phyloP scores from a whole-genome alignment of 2,329 filamentous ascomycete genomes.

The Fonsecaea monophora region DNA sequence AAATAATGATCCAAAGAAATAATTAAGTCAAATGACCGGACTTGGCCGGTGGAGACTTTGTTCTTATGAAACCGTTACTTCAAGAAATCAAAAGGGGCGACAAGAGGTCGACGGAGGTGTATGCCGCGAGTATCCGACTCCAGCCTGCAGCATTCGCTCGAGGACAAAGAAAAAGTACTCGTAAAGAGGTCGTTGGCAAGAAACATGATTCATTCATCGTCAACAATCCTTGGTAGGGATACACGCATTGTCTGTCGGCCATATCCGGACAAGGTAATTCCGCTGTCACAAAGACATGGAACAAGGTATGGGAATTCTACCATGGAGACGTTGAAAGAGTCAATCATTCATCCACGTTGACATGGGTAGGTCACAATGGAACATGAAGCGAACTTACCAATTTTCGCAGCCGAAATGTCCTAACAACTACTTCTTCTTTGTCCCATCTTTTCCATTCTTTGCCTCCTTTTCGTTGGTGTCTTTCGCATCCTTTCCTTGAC shows the following conservation, averaged over 20 bases:
- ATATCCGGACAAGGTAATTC: neutral
- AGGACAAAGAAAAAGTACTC: neutral
- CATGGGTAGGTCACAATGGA: neutral
- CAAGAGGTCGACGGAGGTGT: neutral
- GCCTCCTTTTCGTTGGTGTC: constrained; percentile 7
- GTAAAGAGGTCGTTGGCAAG: neutral
- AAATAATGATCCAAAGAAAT: neutral
- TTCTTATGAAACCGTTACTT: constrained; percentile 1
- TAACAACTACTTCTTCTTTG: neutral
- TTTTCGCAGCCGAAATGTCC: neutral
- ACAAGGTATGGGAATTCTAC: neutral
- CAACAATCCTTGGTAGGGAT: neutral
- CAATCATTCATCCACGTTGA: neutral
- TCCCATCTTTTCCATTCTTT: constrained; percentile 11
- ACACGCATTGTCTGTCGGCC: neutral
- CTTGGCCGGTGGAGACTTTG: neutral
- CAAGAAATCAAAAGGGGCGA: neutral
- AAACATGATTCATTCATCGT: neutral
- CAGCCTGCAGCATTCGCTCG: neutral
- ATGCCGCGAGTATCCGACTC: neutral
- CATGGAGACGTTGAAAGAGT: neutral
- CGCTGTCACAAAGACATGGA: too few species aligned
- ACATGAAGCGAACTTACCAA: neutral
- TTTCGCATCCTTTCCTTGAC: constrained; percentile 13
- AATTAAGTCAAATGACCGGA: constrained; percentile 1